A percentile compares a stretch with the other conserved stretches of the same genome.
Conservation (phyloP, 2,329 filamentous ascomycete genomes). For the Colletotrichum gigasporum region DNA sequence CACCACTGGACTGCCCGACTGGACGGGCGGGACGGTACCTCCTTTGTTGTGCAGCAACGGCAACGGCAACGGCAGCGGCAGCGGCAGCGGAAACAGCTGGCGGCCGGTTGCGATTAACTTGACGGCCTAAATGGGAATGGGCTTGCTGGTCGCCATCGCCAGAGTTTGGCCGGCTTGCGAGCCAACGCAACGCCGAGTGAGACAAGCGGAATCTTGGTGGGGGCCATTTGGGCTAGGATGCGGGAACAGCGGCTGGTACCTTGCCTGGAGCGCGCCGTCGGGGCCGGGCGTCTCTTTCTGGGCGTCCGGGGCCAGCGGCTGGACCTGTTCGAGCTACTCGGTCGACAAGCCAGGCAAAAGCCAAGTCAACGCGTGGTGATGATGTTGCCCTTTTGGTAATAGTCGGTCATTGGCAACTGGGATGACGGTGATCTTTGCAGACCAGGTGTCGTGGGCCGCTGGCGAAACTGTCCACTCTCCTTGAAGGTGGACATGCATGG, state of each 20-base stretch:
- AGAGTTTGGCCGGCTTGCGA: conserved; percentile 9
- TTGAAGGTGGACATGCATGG: conserved; percentile 15
- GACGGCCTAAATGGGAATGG: conserved; percentile 2
- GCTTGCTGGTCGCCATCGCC: conserved; percentile 9
- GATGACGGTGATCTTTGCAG: conserved; percentile 2
- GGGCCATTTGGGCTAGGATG: conserved; percentile 14
- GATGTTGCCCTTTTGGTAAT: conserved; percentile 10
- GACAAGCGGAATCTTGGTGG: conserved; percentile 6
- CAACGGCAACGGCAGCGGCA: neutral
- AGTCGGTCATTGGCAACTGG: neutral
- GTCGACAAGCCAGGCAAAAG: neutral
- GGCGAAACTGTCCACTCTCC: neutral
- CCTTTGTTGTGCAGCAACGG: conserved; percentile 13
- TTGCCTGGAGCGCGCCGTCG: conserved; percentile 1
- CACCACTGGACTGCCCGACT: neutral
- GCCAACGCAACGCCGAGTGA: conserved; percentile 12
- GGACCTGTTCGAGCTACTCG: neutral
- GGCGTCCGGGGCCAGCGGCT: neutral
- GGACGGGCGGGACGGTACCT: neutral
- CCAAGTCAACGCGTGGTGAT: conserved; percentile 1
- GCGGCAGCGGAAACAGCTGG: neutral
- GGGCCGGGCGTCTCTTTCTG: conserved; percentile 7
- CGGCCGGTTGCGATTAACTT: neutral
- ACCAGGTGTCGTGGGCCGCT: neutral
- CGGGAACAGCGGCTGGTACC: conserved; percentile 24